A percentile compares a stretch with the other conserved stretches of the same genome.
These are phyloP conservation scores for Termitomyces sp. DNA, from an alignment of 768 basidiomycete species.

Conservation along the genomic window DNA sequence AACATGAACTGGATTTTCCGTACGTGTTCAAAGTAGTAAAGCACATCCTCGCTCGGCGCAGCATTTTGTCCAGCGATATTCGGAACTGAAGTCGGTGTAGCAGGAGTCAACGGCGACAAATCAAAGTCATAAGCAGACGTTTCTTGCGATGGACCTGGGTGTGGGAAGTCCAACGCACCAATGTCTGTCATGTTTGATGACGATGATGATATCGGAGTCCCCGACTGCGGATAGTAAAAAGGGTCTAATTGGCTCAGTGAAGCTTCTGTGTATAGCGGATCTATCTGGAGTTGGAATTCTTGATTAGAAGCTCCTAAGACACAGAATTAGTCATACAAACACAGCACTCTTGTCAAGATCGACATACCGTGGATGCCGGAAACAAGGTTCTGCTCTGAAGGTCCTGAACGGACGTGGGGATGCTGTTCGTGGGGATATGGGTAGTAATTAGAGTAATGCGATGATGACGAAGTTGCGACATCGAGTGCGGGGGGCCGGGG, in stretches of 20 bases:
- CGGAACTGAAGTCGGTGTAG: slow-evolving; percentile 11
- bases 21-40: slow-evolving; percentile 74
- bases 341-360: slow-evolving; percentile 11
- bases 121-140: slow-evolving; percentile 28
- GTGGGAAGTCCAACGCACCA: slow-evolving; percentile 22
- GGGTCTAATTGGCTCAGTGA: slow-evolving; percentile 22
- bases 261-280: slow-evolving; percentile 27
- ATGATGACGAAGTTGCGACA: slow-evolving; percentile 13
- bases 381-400: slow-evolving; percentile 24
- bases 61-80: slow-evolving; percentile 30
- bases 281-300: slow-evolving; percentile 30
- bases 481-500: slow-evolving; percentile 26
- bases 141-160: slow-evolving; percentile 25
- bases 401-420: slow-evolving; percentile 15
- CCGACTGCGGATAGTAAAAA: slow-evolving; percentile 22
- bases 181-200: slow-evolving; percentile 24
- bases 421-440: slow-evolving; percentile 18
- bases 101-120: slow-evolving; percentile 15
- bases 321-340: slow-evolving; percentile 12
- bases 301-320: slow-evolving; percentile 31
- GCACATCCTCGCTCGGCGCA: slow-evolving; percentile 51
- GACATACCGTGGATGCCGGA: slow-evolving; percentile 41
- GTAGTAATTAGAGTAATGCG: slow-evolving; percentile 19
- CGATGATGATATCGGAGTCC: slow-evolving; percentile 20
- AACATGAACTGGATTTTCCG: slow-evolving; percentile 63